Evolutionary conservation across 306 rosid species (phyloP).

Genomic region (Psophocarpus tetragonolobus): DNA sequence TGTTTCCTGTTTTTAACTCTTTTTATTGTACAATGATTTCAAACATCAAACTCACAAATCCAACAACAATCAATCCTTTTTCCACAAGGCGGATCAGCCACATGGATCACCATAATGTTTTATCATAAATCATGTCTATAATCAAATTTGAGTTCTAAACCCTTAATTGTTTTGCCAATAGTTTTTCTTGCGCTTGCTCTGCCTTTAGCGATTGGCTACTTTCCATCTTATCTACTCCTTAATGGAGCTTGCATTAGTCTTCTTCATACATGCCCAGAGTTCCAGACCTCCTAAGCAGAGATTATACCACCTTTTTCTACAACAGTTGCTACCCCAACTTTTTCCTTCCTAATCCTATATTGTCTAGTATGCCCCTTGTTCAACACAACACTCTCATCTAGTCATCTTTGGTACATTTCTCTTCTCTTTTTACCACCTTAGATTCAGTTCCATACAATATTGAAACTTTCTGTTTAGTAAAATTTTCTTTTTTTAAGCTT

Average conservation of each 20-base stretch:
- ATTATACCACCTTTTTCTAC: background rate
- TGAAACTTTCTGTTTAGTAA: background rate
- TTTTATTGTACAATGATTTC: constrained; percentile 9
- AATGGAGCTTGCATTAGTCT: background rate
- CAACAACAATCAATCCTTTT: background rate
- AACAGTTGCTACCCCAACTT: background rate
- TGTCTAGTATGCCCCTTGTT: background rate
- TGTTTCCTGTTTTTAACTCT: constrained; percentile 7
- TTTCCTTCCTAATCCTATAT: background rate
- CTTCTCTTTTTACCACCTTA: background rate
- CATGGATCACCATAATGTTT: background rate
- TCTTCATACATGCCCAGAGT: background rate
- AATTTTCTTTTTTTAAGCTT: background rate
- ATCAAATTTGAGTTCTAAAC: background rate
- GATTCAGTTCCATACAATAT: background rate
- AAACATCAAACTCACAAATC: constrained; percentile 12
- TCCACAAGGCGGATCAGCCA: background rate
- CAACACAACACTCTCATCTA: background rate
- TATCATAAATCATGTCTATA: background rate
- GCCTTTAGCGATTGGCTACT: background rate
- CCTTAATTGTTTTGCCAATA: background rate
- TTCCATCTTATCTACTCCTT: background rate
- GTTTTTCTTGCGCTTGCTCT: background rate
- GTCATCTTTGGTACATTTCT: background rate
- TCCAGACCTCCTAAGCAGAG: background rate